Conservation (phyloP, 2,329 filamentous ascomycete genomes). For the Botrytis pseudocinerea region DNA sequence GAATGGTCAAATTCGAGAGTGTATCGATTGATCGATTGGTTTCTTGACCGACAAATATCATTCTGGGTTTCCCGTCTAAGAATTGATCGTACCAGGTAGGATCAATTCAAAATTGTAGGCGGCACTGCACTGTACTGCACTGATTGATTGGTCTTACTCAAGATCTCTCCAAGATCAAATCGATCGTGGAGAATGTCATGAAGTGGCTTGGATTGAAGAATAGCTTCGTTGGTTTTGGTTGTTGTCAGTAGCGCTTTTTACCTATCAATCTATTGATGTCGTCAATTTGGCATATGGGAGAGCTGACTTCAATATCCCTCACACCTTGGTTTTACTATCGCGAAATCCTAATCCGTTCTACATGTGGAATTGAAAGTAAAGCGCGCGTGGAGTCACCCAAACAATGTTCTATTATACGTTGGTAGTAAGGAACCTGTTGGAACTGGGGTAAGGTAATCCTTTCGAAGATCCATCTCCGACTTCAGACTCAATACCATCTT, state of each 20-base stretch:
- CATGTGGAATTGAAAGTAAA: too few species aligned
- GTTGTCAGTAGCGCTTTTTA: too few species aligned
- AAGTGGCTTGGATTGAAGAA: too few species aligned
- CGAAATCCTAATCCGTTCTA: fast-evolving
- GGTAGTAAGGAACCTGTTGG: fast-evolving
- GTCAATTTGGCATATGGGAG: too few species aligned
- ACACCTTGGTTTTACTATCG: background rate
- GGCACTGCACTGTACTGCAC: too few species aligned
- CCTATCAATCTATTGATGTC: too few species aligned
- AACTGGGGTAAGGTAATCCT: background rate
- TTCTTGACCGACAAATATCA: background rate
- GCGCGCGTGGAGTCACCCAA: fast-evolving
- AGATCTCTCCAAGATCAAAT: background rate
- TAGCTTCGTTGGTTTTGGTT: too few species aligned
- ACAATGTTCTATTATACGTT: background rate
- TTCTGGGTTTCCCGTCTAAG: background rate
- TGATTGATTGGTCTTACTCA: background rate
- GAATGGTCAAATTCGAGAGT: background rate
- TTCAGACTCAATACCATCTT: background rate
- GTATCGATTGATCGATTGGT: background rate
- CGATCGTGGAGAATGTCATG: background rate
- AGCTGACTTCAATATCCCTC: background rate
- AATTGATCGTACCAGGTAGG: background rate
- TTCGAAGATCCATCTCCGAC: background rate
- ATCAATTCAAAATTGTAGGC: background rate